Percentiles rank a stretch among this genome's conserved stretches.
phyloP scores from a whole-genome alignment of 202 grass and related monocot species.

The Zoysia matrella region DNA sequence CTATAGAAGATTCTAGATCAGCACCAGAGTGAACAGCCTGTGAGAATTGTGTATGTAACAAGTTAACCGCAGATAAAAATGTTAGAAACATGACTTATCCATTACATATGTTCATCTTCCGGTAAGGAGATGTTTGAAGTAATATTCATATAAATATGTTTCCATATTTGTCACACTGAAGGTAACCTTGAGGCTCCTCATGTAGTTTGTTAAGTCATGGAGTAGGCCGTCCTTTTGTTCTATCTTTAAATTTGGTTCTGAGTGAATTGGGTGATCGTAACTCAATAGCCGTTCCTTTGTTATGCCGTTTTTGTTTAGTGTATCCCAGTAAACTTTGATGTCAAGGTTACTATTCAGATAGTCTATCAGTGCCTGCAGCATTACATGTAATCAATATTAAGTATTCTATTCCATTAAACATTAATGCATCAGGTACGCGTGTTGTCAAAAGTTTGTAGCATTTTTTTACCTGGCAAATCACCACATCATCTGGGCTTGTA shows the following conservation, averaged over 20 bases:
- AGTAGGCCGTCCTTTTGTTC: slow-evolving; percentile 89
- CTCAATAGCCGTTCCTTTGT: slow-evolving; percentile 91
- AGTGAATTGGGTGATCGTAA: slow-evolving; percentile 95
- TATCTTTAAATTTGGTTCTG: slow-evolving; percentile 86
- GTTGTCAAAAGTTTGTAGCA: slow-evolving; percentile 27
- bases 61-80: slow-evolving; percentile 14
- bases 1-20: slow-evolving; percentile 96
- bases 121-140: neutral
- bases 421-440: neutral
- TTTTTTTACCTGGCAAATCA: slow-evolving; percentile 69
- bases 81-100: neutral
- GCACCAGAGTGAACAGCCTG: slow-evolving; percentile 99
- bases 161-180: slow-evolving; percentile 2
- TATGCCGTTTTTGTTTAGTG: slow-evolving; percentile 90
- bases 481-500: no score
- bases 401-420: neutral
- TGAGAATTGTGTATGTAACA: slow-evolving; percentile 11
- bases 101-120: neutral
- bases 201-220: slow-evolving; percentile 78
- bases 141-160: neutral
- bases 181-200: slow-evolving; percentile 91
- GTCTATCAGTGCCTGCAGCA: slow-evolving; percentile 79
- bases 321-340: slow-evolving; percentile 88
- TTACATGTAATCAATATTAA: neutral
- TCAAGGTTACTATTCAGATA: slow-evolving; percentile 87